Percentiles rank a stretch among this genome's conserved stretches.
Conservation (phyloP, 2,329 filamentous ascomycete genomes). For the Paecilomyces variotii region DNA sequence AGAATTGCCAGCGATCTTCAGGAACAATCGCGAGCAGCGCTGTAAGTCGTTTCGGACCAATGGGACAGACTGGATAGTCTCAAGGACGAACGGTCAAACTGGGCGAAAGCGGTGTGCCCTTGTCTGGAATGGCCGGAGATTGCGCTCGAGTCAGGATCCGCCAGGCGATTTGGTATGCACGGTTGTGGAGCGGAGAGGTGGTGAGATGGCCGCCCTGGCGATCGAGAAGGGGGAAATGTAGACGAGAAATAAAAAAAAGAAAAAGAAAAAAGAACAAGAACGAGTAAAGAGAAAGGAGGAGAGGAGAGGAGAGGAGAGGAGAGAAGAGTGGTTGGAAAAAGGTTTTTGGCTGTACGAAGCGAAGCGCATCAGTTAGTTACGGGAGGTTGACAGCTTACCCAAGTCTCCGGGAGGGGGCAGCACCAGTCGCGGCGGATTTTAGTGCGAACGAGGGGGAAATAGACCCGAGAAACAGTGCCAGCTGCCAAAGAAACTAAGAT, state of each 20-base stretch:
- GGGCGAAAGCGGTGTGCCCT: not conserved
- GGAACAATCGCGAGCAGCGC: not conserved
- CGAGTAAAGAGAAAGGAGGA: not conserved
- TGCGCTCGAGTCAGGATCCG: not conserved
- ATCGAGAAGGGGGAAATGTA: not conserved
- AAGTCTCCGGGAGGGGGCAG: not conserved
- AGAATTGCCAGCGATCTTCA: not conserved
- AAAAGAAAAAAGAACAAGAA: not conserved
- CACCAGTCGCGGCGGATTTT: not conserved
- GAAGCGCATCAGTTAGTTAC: not conserved
- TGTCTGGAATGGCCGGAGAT: not conserved
- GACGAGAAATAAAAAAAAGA: not conserved
- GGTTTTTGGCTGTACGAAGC: not conserved
- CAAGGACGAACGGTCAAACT: not conserved
- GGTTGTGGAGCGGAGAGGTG: not conserved
- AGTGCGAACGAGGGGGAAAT: not conserved
- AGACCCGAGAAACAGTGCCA: not conserved
- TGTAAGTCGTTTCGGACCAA: not conserved
- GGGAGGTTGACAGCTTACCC: not conserved
- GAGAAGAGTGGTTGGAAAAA: not conserved
- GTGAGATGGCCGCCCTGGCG: not conserved
- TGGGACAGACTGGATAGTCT: not conserved
- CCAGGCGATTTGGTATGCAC: not conserved
- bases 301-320: not conserved
- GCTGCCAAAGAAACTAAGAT: not conserved